These are phyloP conservation scores for Centella asiatica DNA, from an alignment of 129 eudicot species.

Conservation along the genomic window DNA sequence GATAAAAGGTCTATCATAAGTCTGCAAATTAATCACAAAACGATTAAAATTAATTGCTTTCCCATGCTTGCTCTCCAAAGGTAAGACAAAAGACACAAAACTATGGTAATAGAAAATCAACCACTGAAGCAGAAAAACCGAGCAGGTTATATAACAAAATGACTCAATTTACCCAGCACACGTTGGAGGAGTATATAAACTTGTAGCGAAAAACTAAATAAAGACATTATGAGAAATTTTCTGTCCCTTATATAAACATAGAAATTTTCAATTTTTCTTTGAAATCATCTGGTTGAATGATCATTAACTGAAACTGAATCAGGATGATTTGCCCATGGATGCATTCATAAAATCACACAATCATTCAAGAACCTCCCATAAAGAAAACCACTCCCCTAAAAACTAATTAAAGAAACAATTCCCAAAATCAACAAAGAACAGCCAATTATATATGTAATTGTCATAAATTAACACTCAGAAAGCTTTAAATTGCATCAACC, in stretches of 20 bases:
- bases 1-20: conserved; percentile 33
- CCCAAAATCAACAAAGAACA: background rate
- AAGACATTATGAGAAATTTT: too few relatives aligned
- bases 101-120: background rate
- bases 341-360: background rate
- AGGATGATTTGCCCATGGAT: background rate
- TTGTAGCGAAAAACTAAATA: too few relatives aligned
- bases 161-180: background rate
- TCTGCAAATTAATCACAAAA: conserved; percentile 23
- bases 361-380: background rate
- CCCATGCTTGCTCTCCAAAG: background rate
- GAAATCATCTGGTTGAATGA: too few relatives aligned
- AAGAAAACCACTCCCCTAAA: background rate
- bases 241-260: too few relatives aligned
- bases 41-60: background rate
- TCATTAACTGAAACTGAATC: background rate
- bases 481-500: conserved; percentile 1
- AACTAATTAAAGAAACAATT: background rate
- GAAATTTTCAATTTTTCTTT: too few relatives aligned
- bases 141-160: background rate
- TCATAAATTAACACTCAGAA: background rate
- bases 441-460: background rate
- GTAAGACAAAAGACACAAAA: background rate
- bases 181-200: background rate
- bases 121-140: too few relatives aligned